Evolutionary conservation across 768 basidiomycete genomes (phyloP).

Genomic region (Suillus americanus): DNA sequence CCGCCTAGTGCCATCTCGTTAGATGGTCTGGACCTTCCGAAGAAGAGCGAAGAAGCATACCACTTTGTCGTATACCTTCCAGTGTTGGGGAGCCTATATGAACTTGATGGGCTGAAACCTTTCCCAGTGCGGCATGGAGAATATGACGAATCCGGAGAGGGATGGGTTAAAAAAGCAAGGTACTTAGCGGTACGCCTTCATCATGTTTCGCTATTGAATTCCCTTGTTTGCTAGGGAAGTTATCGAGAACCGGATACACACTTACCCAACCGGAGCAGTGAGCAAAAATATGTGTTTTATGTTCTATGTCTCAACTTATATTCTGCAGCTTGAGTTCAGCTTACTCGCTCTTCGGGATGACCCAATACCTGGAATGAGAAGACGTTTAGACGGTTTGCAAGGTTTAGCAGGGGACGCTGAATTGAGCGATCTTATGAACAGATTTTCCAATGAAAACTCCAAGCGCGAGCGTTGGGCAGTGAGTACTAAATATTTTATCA

Average conservation of each 20-base stretch:
- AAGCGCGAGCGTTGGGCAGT: conserved; percentile 85
- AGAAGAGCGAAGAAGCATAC: conserved; percentile 80
- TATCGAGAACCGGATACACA: conserved; percentile 85
- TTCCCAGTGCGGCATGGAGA: conserved; percentile 80
- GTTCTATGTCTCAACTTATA: conserved; percentile 11
- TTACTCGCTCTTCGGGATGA: conserved; percentile 85
- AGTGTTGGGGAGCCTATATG: conserved; percentile 79
- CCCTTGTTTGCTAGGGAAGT: conserved; percentile 54
- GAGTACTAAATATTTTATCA: conserved; percentile 32
- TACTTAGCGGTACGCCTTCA: conserved; percentile 31
- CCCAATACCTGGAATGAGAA: conserved; percentile 67
- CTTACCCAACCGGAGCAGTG: conserved; percentile 88
- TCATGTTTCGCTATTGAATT: conserved; percentile 16
- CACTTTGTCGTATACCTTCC: conserved; percentile 97
- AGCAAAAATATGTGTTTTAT: conserved; percentile 25
- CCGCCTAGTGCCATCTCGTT: conserved; percentile 87
- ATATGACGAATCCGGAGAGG: conserved; percentile 66
- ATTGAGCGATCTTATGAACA: conserved; percentile 54
- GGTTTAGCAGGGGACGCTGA: conserved; percentile 39
- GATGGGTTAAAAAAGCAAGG: conserved; percentile 84
- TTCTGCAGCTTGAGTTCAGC: conserved; percentile 81
- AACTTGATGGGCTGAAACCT: conserved; percentile 88
- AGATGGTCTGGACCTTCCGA: conserved; percentile 75
- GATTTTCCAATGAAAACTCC: conserved; percentile 63
- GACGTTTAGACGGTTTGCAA: conserved; percentile 53